phyloP scores from a whole-genome alignment of 192 early-diverging fungal species.

The Umbelopsis ramanniana region DNA sequence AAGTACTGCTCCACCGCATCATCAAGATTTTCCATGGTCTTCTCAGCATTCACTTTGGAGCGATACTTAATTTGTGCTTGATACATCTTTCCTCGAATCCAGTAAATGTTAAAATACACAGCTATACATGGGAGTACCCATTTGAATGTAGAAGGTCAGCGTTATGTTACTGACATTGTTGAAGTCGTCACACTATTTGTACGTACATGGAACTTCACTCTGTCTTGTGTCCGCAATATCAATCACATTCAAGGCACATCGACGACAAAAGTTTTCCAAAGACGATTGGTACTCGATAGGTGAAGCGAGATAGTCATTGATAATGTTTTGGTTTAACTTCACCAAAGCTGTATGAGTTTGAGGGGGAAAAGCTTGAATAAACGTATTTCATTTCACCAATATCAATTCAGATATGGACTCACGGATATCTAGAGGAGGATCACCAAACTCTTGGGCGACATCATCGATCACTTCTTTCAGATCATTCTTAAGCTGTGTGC shows the following conservation, averaged over 20 bases:
- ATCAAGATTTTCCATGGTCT: conserved; percentile 60
- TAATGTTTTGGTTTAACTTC: conserved; percentile 41
- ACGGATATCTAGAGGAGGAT: conserved; percentile 57
- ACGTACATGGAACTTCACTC: conserved; percentile 34
- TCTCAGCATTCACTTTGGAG: conserved; percentile 51
- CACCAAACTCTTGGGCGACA: conserved; percentile 50
- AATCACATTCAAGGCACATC: conserved; percentile 24
- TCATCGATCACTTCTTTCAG: conserved; percentile 65
- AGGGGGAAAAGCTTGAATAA: neutral
- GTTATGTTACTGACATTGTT: neutral
- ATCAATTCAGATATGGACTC: conserved; percentile 6
- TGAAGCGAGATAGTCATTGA: conserved; percentile 40
- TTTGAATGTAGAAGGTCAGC: neutral
- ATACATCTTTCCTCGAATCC: conserved; percentile 59
- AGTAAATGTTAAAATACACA: conserved; percentile 61
- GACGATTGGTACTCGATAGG: conserved; percentile 39
- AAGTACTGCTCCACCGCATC: conserved; percentile 56
- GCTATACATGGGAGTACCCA: conserved; percentile 10
- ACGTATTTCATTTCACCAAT: conserved; percentile 16
- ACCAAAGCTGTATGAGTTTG: conserved; percentile 24
- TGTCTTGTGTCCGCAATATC: conserved; percentile 11
- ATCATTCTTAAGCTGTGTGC: conserved; percentile 54
- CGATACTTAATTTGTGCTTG: conserved; percentile 54
- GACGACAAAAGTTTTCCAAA: conserved; percentile 20
- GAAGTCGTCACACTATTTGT: neutral